Evolutionary conservation across 768 basidiomycete species (phyloP).

Genomic region (Lepiota subincarnata): DNA sequence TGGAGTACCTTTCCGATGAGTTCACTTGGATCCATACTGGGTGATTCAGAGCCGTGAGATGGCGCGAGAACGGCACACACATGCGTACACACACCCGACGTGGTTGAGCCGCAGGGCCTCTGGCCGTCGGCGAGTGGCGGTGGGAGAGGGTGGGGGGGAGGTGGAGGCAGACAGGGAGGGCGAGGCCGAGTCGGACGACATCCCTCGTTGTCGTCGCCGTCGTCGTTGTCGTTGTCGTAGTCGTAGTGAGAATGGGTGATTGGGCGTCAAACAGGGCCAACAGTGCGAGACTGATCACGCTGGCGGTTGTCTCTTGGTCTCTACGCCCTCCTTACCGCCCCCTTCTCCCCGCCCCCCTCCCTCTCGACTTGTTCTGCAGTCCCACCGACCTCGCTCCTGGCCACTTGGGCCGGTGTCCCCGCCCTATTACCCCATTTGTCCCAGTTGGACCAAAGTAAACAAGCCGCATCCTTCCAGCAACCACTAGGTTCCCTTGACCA

Average conservation of each 20-base stretch:
- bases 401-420: not conserved
- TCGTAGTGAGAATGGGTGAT: not conserved
- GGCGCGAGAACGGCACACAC: not conserved
- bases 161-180: conserved; percentile 8
- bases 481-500: conserved; percentile 22
- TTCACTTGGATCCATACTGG: conserved; percentile 36
- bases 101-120: conserved; percentile 29
- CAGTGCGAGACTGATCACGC: too few relatives aligned
- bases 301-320: too few relatives aligned
- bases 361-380: too few relatives aligned
- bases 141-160: conserved; percentile 16
- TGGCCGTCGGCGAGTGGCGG: conserved; percentile 29
- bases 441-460: conserved; percentile 22
- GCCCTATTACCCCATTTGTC: conserved; percentile 22
- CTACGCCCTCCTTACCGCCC: too few relatives aligned
- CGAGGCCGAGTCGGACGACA: conserved; percentile 1
- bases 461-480: conserved; percentile 19
- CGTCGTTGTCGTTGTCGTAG: not conserved
- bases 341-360: not conserved
- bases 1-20: conserved; percentile 43
- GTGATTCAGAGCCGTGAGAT: not conserved
- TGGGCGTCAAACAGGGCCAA: conserved; percentile 1
- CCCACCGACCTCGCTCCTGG: not conserved
- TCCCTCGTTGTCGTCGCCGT: too few relatives aligned
- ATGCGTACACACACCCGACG: conserved; percentile 21